A percentile compares a stretch with the other conserved stretches of the same genome.
Evolutionary conservation across 2,329 filamentous ascomycete species (phyloP).

Genomic region (Lasiodiplodia sp.): DNA sequence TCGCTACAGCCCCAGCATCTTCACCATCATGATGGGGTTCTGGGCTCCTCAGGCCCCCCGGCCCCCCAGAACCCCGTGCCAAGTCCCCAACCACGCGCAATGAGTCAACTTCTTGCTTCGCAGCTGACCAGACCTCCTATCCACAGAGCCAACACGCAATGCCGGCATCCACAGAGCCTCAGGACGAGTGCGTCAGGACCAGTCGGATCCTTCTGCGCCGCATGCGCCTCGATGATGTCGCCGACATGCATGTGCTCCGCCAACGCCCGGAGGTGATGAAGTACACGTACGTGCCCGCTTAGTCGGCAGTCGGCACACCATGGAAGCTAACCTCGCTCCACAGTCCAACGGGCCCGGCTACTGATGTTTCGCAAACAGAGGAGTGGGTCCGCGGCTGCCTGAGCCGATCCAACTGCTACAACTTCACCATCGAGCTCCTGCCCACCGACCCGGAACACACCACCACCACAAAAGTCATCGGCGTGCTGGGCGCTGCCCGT

Average conservation of each 20-base stretch:
- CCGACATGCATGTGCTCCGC: slow-evolving; percentile 61
- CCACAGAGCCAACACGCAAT: slow-evolving; percentile 1
- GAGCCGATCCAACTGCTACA: slow-evolving; percentile 56
- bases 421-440: slow-evolving; percentile 63
- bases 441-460: slow-evolving; percentile 12
- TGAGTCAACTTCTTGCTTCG: slow-evolving; percentile 1
- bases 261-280: slow-evolving; percentile 68
- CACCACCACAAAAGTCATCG: slow-evolving; percentile 46
- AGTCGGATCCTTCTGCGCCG: slow-evolving; percentile 64
- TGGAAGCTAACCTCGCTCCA: slow-evolving; percentile 9
- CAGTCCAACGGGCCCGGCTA: slow-evolving; percentile 22
- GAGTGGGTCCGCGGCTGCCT: slow-evolving; percentile 51
- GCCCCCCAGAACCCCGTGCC: not conserved
- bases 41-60: not conserved
- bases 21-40: not conserved
- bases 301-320: slow-evolving; percentile 19
- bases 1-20: not conserved
- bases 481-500: slow-evolving; percentile 52
- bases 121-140: not conserved
- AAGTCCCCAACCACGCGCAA: not conserved
- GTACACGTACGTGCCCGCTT: slow-evolving; percentile 56
- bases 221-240: slow-evolving; percentile 58
- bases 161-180: not conserved
- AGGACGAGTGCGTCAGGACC: slow-evolving; percentile 46
- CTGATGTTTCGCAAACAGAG: slow-evolving; percentile 34